Conservation (phyloP, 305 asterid genomes). For the Solanum hybrid region DNA sequence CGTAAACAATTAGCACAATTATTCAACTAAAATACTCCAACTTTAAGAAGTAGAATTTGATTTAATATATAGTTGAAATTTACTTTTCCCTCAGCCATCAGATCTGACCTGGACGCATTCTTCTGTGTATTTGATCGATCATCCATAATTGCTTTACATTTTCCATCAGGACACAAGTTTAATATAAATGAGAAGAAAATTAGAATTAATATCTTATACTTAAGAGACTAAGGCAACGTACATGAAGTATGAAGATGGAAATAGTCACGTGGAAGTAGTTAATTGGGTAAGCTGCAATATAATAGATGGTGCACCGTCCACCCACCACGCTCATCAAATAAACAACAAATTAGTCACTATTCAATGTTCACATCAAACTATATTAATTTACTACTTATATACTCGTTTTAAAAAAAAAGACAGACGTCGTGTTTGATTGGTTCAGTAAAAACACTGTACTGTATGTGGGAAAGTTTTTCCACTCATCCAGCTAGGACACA, state of each 20-base stretch:
- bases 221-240: not conserved
- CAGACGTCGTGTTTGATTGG: not conserved
- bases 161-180: not conserved
- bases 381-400: not conserved
- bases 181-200: not conserved
- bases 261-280: not conserved
- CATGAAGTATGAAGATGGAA: not conserved
- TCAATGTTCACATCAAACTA: not conserved
- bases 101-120: not conserved
- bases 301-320: not conserved
- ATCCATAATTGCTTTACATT: not conserved
- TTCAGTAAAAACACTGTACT: not conserved
- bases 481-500: not conserved
- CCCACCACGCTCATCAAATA: not conserved
- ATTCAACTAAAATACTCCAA: not conserved
- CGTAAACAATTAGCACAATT: not conserved
- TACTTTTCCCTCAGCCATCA: not conserved
- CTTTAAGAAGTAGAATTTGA: not conserved
- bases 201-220: not conserved
- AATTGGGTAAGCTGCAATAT: not conserved
- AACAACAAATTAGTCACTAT: not conserved
- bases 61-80: not conserved
- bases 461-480: not conserved
- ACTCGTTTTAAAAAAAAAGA: not conserved
- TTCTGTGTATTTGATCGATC: not conserved